A percentile compares a stretch with the other conserved stretches of the same genome.
Conservation (phyloP, 768 basidiomycete species). For the Stropharia rugosoannulata region DNA sequence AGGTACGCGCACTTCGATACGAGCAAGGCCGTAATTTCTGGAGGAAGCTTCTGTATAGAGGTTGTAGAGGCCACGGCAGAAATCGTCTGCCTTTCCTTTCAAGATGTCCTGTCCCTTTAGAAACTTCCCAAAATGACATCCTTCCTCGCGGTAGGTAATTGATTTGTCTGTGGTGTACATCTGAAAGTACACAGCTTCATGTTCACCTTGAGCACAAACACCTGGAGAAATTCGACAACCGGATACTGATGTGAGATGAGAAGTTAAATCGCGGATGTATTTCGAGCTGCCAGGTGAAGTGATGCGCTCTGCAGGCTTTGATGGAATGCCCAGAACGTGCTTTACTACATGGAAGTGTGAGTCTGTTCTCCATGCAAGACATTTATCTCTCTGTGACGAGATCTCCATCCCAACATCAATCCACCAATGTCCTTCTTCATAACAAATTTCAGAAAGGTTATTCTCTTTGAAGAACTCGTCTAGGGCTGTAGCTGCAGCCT, state of each 20-base stretch:
- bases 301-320: constrained; percentile 17
- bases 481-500: not conserved
- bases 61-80: constrained; percentile 13
- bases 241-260: constrained; percentile 26
- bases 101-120: constrained; percentile 19
- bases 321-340: constrained; percentile 10
- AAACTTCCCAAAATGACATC: constrained; percentile 18
- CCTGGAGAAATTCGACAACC: constrained; percentile 29
- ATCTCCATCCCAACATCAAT: constrained; percentile 31
- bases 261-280: constrained; percentile 23
- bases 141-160: constrained; percentile 19
- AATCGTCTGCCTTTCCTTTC: not conserved
- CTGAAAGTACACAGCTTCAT: constrained; percentile 24
- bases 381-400: constrained; percentile 9
- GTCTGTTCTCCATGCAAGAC: constrained; percentile 30
- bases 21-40: constrained; percentile 20
- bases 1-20: too few species aligned
- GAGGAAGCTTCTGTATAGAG: constrained; percentile 19
- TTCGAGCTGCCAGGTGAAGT: constrained; percentile 19
- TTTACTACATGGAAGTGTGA: constrained; percentile 21
- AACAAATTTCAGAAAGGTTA: not conserved
- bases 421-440: constrained; percentile 18
- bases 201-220: constrained; percentile 10
- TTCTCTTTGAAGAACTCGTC: constrained; percentile 2
- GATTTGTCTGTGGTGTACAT: constrained; percentile 34